Percentiles rank a stretch among this genome's conserved stretches.
phyloP scores from a whole-genome alignment of 768 basidiomycete species.

The Cyathus striatus region DNA sequence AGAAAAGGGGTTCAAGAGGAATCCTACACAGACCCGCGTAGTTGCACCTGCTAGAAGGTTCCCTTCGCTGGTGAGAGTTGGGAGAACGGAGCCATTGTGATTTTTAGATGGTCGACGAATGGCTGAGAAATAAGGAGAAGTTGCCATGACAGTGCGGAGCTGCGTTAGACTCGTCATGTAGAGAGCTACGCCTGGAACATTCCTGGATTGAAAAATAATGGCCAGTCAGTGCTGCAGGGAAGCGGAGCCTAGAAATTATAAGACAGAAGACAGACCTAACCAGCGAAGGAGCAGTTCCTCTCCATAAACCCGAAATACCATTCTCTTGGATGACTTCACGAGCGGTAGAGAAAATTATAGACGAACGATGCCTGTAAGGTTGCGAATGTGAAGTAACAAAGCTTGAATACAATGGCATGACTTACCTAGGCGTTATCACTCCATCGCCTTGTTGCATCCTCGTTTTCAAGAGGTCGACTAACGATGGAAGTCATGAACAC shows the following conservation, averaged over 20 bases:
- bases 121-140: conserved; percentile 60
- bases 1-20: conserved; percentile 85
- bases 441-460: conserved; percentile 80
- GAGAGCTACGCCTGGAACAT: conserved; percentile 88
- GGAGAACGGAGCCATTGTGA: conserved; percentile 49
- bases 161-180: conserved; percentile 88
- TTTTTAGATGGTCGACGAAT: conserved; percentile 18
- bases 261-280: conserved; percentile 42
- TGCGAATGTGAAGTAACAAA: not conserved
- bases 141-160: conserved; percentile 72
- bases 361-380: conserved; percentile 13
- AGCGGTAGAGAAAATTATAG: conserved; percentile 43
- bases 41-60: conserved; percentile 86
- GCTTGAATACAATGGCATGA: not conserved
- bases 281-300: conserved; percentile 81
- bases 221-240: no score
- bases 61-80: conserved; percentile 67
- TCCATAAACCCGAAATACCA: conserved; percentile 77
- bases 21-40: conserved; percentile 74
- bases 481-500: not conserved
- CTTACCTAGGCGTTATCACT: conserved; percentile 29
- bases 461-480: conserved; percentile 92
- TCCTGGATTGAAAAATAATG: no score
- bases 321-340: conserved; percentile 55
- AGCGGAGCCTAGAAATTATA: no score